Base-by-base conservation (phyloP, 768 basidiomycete genomes). In the Tylopilus balloui region DNA sequence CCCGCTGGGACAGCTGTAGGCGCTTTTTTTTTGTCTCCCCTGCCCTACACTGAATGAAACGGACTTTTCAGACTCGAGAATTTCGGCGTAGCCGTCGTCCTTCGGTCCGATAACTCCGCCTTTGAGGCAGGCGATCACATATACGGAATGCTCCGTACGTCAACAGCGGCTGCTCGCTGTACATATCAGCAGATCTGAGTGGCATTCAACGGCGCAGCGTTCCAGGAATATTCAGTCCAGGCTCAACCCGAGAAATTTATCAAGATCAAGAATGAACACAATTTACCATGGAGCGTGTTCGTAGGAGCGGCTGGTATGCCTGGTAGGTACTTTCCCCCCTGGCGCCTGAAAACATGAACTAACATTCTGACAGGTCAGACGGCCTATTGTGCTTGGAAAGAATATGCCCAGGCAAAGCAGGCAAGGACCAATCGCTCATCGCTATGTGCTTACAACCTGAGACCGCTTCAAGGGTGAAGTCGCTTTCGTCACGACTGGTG, bases 301-400 rank as follows among this genome's bases (percentile, higher is more conserved):
- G 49, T 40, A 4, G 50, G 50, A 6, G 44, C 44, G 3, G 50
- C 50, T 2, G 50, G 38, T 14, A 40, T 50, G 38, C 31, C 48
- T 25, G 46, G 46, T 52, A 34, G 37, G 51, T 13, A n/a, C 5
- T 23, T 23, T 6, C 23, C 17, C 4, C 14, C 31, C 24, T 27
- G 7, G 10, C 12, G 9, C n/a, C 20, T 15, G n/a, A 17, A 9
- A 32, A 25, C 4, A 32, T 11, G 28, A 20, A 28, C 8, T 11
- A 14, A 20, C 43, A 4, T 20, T 32, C 13, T 41, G 25, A 1
- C 27, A 47, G 38, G 50, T 23, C 45, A 51, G 35, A 42, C 48
- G 37, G 52, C 39, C 21, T 45, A 50, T 17, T 42, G 44, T 23
- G 52, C 27, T 0, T 51, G 35, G 49, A 51, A 51, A 45, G 50